phyloP scores from a whole-genome alignment of 164 flowering plant genomes.

The Nelumbo lutea region DNA sequence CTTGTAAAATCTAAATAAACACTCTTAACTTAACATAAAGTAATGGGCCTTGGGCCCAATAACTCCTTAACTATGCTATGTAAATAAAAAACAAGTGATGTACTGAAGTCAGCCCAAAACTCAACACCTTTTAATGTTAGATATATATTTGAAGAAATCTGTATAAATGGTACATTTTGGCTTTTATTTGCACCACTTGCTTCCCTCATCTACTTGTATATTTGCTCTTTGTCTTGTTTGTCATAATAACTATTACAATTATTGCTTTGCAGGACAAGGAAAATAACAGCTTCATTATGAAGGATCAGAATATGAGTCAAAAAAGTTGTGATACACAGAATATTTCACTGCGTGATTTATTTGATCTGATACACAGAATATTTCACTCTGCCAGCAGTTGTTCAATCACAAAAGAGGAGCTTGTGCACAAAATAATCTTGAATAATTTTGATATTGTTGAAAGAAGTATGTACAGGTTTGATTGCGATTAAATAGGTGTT shows the following conservation, averaged over 20 bases:
- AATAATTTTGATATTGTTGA: slow-evolving; percentile 41
- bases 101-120: too few species aligned
- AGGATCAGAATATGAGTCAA: slow-evolving; percentile 5
- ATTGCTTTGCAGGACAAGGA: slow-evolving; percentile 15
- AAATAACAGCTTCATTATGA: background rate
- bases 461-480: slow-evolving; percentile 30
- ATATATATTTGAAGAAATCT: too few species aligned
- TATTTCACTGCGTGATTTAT: slow-evolving; percentile 34
- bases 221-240: background rate
- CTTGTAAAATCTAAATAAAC: too few species aligned
- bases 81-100: too few species aligned
- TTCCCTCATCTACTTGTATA: too few species aligned
- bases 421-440: slow-evolving; percentile 57
- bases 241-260: too few species aligned
- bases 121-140: too few species aligned
- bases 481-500: background rate
- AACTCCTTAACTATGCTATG: too few species aligned
- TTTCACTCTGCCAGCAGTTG: slow-evolving; percentile 37
- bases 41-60: too few species aligned
- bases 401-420: slow-evolving; percentile 66
- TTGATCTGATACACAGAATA: slow-evolving; percentile 32
- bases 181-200: too few species aligned
- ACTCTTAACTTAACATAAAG: too few species aligned
- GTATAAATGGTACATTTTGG: too few species aligned
- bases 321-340: slow-evolving; percentile 13